phyloP scores from a whole-genome alignment of 2,329 filamentous ascomycete species.

The Exophiala sp. region DNA sequence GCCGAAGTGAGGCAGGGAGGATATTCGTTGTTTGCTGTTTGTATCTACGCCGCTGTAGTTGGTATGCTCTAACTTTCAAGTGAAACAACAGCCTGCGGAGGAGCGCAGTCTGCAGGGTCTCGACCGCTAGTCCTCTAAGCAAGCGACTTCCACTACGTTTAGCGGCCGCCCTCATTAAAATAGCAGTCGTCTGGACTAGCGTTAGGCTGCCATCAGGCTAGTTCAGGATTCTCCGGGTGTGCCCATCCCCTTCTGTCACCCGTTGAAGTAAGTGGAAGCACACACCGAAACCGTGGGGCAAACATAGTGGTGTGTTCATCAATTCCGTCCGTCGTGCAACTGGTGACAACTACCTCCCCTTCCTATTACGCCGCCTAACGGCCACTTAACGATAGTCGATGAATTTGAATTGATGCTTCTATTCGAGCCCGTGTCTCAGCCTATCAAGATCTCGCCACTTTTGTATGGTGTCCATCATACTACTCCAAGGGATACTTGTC shows the following conservation, averaged over 20 bases:
- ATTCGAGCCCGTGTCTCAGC: too few species aligned
- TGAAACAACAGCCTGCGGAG: neutral
- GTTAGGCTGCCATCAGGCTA: neutral
- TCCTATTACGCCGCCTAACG: too few species aligned
- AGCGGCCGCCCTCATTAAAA: neutral
- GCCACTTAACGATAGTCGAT: too few species aligned
- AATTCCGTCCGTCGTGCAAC: conserved; percentile 8
- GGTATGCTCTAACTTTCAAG: neutral
- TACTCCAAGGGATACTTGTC: neutral
- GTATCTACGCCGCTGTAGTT: too few species aligned
- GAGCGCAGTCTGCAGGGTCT: too few species aligned
- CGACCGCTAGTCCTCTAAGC: neutral
- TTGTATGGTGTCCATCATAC: conserved; percentile 5
- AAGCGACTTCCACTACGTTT: neutral
- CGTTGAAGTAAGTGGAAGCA: neutral
- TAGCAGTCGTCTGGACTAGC: neutral
- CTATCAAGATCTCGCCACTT: neutral
- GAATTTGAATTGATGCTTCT: too few species aligned
- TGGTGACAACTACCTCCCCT: conserved; percentile 14
- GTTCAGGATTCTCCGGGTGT: neutral
- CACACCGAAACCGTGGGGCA: neutral
- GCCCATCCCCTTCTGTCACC: neutral
- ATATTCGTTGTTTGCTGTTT: conserved; percentile 3
- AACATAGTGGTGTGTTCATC: too few species aligned
- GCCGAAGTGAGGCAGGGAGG: neutral